Conservation (phyloP, 2,329 filamentous ascomycete genomes). For the Calonectria crousiana region DNA sequence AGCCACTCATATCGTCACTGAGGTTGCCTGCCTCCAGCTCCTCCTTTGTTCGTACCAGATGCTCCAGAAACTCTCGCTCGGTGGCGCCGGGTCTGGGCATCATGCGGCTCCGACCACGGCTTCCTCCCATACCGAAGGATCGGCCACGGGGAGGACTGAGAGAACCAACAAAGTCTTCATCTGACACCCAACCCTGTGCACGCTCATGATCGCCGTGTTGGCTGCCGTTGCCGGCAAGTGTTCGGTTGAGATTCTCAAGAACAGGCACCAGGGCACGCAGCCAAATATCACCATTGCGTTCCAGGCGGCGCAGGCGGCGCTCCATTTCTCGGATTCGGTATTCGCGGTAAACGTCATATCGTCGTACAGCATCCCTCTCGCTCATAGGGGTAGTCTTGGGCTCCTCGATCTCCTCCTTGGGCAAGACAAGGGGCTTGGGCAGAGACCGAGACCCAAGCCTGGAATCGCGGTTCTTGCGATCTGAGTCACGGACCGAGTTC, state of each 20-base stretch:
- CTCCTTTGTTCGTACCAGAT: conserved; percentile 42
- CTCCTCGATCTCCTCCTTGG: conserved; percentile 42
- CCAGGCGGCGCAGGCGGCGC: conserved; percentile 58
- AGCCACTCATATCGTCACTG: conserved; percentile 49
- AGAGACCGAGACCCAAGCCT: conserved; percentile 35
- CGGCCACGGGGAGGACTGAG: conserved; percentile 24
- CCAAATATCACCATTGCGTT: conserved; percentile 61
- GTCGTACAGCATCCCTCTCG: conserved; percentile 51
- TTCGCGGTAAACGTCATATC: conserved; percentile 57
- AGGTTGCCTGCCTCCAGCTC: conserved; percentile 41
- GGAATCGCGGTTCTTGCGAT: conserved; percentile 40
- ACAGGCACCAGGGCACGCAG: conserved; percentile 58
- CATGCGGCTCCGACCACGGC: conserved; percentile 34
- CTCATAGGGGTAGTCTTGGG: conserved; percentile 29
- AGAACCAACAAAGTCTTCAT: conserved; percentile 43
- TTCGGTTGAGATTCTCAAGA: conserved; percentile 57
- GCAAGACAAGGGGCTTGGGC: conserved; percentile 35
- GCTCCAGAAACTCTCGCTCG: conserved; percentile 46
- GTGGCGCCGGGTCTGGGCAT: conserved; percentile 43
- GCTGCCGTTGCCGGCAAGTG: conserved; percentile 40
- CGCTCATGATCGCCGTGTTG: conserved; percentile 30
- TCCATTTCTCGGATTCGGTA: conserved; percentile 61
- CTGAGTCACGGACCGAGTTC: conserved; percentile 46
- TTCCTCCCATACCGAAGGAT: conserved; percentile 14
- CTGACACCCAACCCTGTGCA: conserved; percentile 47